Percentiles rank a stretch among this genome's conserved stretches.
Evolutionary conservation across 208 protist species (phyloP).

Genomic region (Trypanosoma boissoni): DNA sequence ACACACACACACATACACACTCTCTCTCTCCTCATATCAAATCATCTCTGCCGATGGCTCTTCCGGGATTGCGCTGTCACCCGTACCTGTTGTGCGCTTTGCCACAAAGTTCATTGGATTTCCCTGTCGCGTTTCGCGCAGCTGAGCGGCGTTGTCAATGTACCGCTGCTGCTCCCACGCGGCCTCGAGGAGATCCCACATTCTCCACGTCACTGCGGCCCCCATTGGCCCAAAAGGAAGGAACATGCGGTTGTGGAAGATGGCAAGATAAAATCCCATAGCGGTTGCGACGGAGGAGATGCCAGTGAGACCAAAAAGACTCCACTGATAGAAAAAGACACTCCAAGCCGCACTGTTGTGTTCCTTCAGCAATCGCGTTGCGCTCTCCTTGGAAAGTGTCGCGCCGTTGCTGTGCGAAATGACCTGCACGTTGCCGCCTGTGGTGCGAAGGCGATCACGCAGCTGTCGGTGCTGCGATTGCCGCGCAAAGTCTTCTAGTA

Average conservation of each 20-base stretch:
- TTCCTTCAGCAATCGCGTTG: slow-evolving; percentile 72
- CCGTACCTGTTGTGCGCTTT: slow-evolving; percentile 22
- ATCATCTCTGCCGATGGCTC: slow-evolving; percentile 32
- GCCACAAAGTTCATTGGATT: slow-evolving; percentile 78
- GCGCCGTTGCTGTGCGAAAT: slow-evolving; percentile 33
- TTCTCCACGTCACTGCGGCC: slow-evolving; percentile 57
- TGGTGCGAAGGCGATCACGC: slow-evolving; percentile 19
- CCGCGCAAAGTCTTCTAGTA: slow-evolving; percentile 59
- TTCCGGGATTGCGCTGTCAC: slow-evolving; percentile 23
- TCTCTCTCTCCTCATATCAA: neutral
- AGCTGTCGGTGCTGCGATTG: slow-evolving; percentile 38
- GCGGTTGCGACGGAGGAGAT: slow-evolving; percentile 54
- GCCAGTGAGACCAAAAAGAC: slow-evolving; percentile 65
- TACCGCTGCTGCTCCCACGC: slow-evolving; percentile 79
- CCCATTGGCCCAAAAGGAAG: slow-evolving; percentile 60
- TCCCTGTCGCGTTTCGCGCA: slow-evolving; percentile 62
- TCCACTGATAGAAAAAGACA: slow-evolving; percentile 65
- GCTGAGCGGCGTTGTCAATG: slow-evolving; percentile 65
- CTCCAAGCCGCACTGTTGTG: slow-evolving; percentile 65
- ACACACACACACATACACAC: slow-evolving; percentile 17
- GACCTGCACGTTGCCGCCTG: slow-evolving; percentile 46
- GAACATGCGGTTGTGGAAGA: slow-evolving; percentile 70
- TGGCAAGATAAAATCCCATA: slow-evolving; percentile 56
- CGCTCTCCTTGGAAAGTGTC: slow-evolving; percentile 40
- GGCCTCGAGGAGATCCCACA: slow-evolving; percentile 71